phyloP scores from a whole-genome alignment of 108 stramenopile genomes.

The Nannochloropsis salina region DNA sequence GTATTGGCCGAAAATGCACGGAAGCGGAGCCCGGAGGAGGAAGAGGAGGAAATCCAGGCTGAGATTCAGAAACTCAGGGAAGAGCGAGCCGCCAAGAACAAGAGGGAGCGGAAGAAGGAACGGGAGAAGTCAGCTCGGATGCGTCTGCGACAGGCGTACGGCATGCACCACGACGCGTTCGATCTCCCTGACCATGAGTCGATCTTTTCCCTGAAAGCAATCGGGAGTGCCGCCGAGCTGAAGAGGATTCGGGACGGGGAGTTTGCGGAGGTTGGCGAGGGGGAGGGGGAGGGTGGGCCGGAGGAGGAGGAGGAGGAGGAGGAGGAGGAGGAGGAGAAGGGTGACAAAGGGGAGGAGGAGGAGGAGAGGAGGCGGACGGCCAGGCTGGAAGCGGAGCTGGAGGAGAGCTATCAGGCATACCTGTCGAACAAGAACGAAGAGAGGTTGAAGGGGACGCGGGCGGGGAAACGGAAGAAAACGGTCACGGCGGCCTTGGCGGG shows the following conservation, averaged over 20 bases:
- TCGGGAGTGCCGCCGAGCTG: conserved; percentile 33
- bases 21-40: conserved; percentile 34
- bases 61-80: conserved; percentile 73
- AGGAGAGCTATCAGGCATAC: conserved; percentile 75
- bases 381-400: conserved; percentile 69
- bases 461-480: conserved; percentile 74
- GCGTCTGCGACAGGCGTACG: conserved; percentile 63
- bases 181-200: conserved; percentile 46
- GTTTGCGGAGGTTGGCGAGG: conserved; percentile 13
- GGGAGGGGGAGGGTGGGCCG: background rate
- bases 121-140: conserved; percentile 70
- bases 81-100: conserved; percentile 67
- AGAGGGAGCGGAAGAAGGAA: conserved; percentile 80
- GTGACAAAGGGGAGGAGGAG: conserved; percentile 40
- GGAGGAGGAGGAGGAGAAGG: conserved; percentile 27
- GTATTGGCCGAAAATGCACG: background rate
- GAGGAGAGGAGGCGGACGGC: conserved; percentile 29
- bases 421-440: conserved; percentile 53
- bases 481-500: conserved; percentile 68
- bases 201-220: conserved; percentile 34
- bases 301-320: conserved; percentile 31
- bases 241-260: conserved; percentile 32
- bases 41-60: conserved; percentile 61
- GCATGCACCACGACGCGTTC: conserved; percentile 45
- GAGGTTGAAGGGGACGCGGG: conserved; percentile 64